Conservation (phyloP, 139 green algal species). For the Auxenochlorella pyrenoidosa region DNA sequence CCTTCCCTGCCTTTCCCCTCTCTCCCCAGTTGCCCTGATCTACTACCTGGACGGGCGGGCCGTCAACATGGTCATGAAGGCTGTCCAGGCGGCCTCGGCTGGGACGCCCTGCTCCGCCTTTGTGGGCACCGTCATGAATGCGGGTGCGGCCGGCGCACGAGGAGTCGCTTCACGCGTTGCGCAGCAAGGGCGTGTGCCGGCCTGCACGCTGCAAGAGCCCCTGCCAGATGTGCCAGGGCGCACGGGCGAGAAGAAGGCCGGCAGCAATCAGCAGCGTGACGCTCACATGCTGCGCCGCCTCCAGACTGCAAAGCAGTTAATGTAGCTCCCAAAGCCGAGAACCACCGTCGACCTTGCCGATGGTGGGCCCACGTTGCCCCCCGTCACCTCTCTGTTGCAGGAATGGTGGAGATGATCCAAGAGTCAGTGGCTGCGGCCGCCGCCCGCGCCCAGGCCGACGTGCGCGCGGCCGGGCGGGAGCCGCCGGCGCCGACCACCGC, state of each 20-base stretch:
- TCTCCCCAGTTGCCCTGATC: neutral
- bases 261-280: neutral
- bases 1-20: neutral
- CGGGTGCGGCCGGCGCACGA: neutral
- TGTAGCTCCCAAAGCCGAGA: too few species aligned
- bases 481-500: neutral
- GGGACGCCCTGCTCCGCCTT: neutral
- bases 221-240: neutral
- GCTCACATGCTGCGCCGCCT: neutral
- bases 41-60: conserved; percentile 7
- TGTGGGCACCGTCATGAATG: conserved; percentile 15
- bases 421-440: neutral
- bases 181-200: neutral
- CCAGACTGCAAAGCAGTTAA: too few species aligned
- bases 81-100: neutral
- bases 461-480: neutral
- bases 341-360: too few species aligned
- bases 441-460: neutral
- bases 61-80: neutral
- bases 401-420: conserved; percentile 14
- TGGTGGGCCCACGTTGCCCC: too few species aligned
- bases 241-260: too few species aligned
- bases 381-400: too few species aligned
- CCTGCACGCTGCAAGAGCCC: too few species aligned
- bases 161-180: too few species aligned